These are phyloP conservation scores for Flueggea neowawraea DNA, from an alignment of 441 rosid species.

Conservation along the genomic window DNA sequence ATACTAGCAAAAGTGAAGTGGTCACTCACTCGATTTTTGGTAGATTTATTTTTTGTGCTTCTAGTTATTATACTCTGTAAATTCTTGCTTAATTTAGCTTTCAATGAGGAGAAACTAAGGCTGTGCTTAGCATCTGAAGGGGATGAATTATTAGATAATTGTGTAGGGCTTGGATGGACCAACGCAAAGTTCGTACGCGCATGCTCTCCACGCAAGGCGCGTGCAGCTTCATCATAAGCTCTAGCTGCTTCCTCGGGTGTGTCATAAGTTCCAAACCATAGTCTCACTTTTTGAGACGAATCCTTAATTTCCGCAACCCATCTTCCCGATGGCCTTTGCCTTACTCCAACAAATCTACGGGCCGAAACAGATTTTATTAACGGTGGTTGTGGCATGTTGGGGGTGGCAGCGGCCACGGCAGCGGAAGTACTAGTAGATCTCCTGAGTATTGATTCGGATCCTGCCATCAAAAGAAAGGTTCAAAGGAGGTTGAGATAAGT, in stretches of 20 bases:
- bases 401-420: background rate
- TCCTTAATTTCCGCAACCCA: constrained; percentile 95
- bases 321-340: constrained; percentile 84
- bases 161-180: constrained; percentile 8
- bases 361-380: constrained; percentile 8
- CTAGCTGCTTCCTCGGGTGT: constrained; percentile 78
- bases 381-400: constrained; percentile 10
- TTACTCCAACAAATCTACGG: constrained; percentile 67
- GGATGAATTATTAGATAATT: constrained; percentile 10
- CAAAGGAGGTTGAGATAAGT: background rate
- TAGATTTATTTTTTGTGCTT: constrained; percentile 35
- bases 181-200: constrained; percentile 63
- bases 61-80: constrained; percentile 55
- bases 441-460: constrained; percentile 23
- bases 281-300: constrained; percentile 70
- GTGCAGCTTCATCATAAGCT: constrained; percentile 71
- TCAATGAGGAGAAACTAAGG: constrained; percentile 54
- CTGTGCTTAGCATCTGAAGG: constrained; percentile 29
- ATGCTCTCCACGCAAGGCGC: constrained; percentile 64
- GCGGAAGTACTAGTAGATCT: constrained; percentile 10
- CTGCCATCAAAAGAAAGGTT: constrained; percentile 17
- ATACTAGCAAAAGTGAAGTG: constrained; percentile 65
- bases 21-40: constrained; percentile 64
- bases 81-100: constrained; percentile 65
- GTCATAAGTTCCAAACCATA: constrained; percentile 83